phyloP scores from a whole-genome alignment of 768 basidiomycete genomes.

The Phaffia tasmanica region DNA sequence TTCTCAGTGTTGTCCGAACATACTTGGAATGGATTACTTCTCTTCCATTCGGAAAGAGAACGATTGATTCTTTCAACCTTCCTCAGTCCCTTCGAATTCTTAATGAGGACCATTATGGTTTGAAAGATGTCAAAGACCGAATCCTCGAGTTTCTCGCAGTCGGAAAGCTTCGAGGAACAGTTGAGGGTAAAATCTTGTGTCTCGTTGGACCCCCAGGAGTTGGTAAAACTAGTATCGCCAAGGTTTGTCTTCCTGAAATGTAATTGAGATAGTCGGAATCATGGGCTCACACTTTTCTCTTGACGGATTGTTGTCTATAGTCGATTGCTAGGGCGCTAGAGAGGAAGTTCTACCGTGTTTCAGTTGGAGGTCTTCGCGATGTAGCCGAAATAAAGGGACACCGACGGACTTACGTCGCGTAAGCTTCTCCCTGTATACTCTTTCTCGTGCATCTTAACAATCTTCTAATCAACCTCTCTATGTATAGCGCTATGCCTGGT shows the following conservation, averaged over 20 bases:
- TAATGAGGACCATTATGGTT: constrained; percentile 90
- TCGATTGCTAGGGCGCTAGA: constrained; percentile 78
- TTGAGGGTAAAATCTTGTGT: constrained; percentile 95
- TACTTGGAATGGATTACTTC: constrained; percentile 62
- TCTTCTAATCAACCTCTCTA: constrained; percentile 2
- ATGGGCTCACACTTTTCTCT: not conserved
- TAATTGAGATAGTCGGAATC: not conserved
- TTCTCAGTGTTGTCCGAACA: constrained; percentile 61
- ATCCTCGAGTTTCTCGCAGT: constrained; percentile 94
- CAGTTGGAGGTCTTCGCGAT: constrained; percentile 90
- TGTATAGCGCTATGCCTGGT: constrained; percentile 65
- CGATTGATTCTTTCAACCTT: constrained; percentile 84
- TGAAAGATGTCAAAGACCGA: constrained; percentile 82
- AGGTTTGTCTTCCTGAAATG: not conserved
- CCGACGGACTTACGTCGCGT: constrained; percentile 91
- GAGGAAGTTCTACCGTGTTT: constrained; percentile 90
- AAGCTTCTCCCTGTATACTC: constrained; percentile 31
- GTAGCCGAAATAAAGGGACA: constrained; percentile 99
- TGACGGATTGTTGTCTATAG: constrained; percentile 59
- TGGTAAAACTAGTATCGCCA: constrained; percentile 36
- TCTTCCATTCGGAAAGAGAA: constrained; percentile 95
- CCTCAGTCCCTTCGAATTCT: constrained; percentile 66
- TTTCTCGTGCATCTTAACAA: not conserved
- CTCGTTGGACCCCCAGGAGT: constrained; percentile 95
- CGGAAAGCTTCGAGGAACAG: constrained; percentile 83